A percentile compares a stretch with the other conserved stretches of the same genome.
phyloP scores from a whole-genome alignment of 768 basidiomycete species.

The Termitomyces sp. region DNA sequence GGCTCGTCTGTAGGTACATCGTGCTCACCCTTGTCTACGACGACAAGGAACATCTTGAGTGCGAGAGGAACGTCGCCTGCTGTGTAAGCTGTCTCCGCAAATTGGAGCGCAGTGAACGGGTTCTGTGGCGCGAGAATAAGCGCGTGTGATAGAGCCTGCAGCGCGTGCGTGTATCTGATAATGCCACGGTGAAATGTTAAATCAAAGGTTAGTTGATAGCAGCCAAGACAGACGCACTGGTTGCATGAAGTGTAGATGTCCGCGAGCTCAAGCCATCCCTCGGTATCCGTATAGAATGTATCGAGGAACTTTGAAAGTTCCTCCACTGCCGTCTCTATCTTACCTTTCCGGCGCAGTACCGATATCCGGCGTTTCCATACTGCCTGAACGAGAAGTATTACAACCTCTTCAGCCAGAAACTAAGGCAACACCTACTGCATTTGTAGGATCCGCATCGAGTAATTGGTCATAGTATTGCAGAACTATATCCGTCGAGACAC shows the following conservation, averaged over 20 bases:
- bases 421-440: slow-evolving; percentile 51
- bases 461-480: slow-evolving; percentile 66
- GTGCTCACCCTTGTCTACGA: slow-evolving; percentile 73
- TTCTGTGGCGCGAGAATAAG: slow-evolving; percentile 84
- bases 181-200: not conserved
- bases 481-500: slow-evolving; percentile 53
- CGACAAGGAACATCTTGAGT: slow-evolving; percentile 75
- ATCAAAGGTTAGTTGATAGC: not conserved
- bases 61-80: slow-evolving; percentile 72
- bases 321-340: slow-evolving; percentile 63
- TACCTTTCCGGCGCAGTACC: slow-evolving; percentile 61
- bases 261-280: slow-evolving; percentile 86
- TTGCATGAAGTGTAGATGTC: slow-evolving; percentile 74
- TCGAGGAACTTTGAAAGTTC: slow-evolving; percentile 77
- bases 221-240: slow-evolving; percentile 49
- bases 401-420: not conserved
- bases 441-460: slow-evolving; percentile 63
- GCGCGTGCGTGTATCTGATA: slow-evolving; percentile 65
- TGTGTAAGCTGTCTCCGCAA: slow-evolving; percentile 87
- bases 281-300: slow-evolving; percentile 84
- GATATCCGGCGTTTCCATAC: slow-evolving; percentile 83
- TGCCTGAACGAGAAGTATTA: slow-evolving; percentile 36
- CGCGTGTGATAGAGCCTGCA: slow-evolving; percentile 79
- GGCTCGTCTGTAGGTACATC: slow-evolving; percentile 44
- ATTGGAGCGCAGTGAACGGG: slow-evolving; percentile 79